Base-by-base conservation (phyloP, 352 stramenopile species). In the Phytophthora citricola region DNA sequence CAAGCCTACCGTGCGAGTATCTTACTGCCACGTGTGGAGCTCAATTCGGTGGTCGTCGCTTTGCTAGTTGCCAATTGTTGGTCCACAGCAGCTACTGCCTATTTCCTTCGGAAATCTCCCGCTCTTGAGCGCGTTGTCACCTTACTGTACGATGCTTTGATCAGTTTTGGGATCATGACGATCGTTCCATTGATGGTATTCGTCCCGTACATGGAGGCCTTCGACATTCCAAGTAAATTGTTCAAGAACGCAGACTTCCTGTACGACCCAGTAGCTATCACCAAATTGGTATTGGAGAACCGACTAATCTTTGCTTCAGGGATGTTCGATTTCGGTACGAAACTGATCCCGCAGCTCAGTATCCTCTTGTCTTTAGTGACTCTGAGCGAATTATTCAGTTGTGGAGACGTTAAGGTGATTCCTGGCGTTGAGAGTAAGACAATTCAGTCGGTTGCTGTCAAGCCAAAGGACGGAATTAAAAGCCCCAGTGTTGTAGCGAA, bases 1-100 rank as follows among this genome's bases (percentile, higher is more conserved):
- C 71, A 75, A 52, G 54, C 41, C 10, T 72, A 76, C 26, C 51
- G 52, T 48, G 66, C 62, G 24, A 71, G 63, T 32, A 56, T 58
- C 3, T 52, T 64, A 5, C 5, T 79, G 10, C 44, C 51, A 0
- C 48, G 48, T 22, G 32, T 10, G 1, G 36, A 32, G 32, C 47
- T 78, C 7, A 64, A 69, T 31, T 48, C 46, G 4, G 3, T 64
- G 1, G 44, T 63, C 17, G 45, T 78, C n/a, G 36, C 11, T 1
- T 15, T 67, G 3, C 31, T 78, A 3, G 40, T 70, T 12, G 10
- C 64, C 1, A 75, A 63, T 20, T 78, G 46, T 32, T 75, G 63
- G 54, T 61, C 61, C 5, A 78, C 70, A 20, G 17, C 17, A 20
- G 17, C 17, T 20, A 20, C 17, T 20, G 17, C 17, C 17, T 20